These are phyloP conservation scores for Fistulifera pelliculosa DNA, from an alignment of 108 stramenopile genomes.

Conservation along the genomic window DNA sequence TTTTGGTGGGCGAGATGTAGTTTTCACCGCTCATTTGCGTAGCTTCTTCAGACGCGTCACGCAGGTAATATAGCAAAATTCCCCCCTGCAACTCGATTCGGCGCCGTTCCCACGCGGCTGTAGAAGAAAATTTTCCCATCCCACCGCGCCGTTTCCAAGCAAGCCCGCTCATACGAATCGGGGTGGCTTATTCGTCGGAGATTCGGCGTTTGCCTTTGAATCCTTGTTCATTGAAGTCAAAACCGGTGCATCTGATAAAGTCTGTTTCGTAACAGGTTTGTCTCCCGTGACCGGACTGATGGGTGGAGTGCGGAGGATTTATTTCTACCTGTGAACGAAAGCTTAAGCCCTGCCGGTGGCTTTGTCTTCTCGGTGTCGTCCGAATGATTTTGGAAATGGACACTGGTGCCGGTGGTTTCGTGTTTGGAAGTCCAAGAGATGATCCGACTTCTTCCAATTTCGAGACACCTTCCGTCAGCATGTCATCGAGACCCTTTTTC, in stretches of 20 bases:
- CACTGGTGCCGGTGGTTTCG: no score
- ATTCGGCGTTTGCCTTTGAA: no score
- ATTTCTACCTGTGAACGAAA: no score
- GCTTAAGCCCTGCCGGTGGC: no score
- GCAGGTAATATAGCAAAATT: conserved; percentile 37
- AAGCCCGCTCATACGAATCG: conserved; percentile 33
- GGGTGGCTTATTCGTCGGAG: no score
- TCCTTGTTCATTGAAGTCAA: no score
- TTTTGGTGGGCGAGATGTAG: background rate
- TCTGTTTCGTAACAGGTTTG: background rate
- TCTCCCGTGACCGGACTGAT: background rate
- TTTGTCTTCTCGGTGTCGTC: no score
- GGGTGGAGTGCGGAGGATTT: background rate
- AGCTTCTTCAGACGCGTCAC: background rate
- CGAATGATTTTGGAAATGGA: no score
- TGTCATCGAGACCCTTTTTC: background rate
- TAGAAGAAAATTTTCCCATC: conserved; percentile 53
- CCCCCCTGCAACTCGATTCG: conserved; percentile 41
- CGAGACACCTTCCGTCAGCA: no score
- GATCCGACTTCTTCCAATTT: no score
- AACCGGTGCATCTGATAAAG: no score
- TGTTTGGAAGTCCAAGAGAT: no score
- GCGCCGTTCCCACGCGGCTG: conserved; percentile 60
- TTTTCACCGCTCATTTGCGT: background rate
- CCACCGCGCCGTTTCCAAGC: conserved; percentile 76